Conservation (phyloP, 768 basidiomycete genomes). For the Pholiota conissans region DNA sequence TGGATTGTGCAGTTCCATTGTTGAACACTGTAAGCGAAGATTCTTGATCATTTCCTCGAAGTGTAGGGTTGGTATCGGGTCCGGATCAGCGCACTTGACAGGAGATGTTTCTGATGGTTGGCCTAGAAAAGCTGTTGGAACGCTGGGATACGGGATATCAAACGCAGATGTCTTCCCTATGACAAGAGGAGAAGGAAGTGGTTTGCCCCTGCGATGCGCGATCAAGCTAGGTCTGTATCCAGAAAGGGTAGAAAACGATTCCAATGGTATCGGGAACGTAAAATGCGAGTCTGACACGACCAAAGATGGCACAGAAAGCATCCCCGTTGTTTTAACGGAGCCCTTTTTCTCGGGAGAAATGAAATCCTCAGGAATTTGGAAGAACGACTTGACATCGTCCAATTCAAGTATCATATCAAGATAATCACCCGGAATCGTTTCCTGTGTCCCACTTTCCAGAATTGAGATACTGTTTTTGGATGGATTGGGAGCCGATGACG, state of each 20-base stretch:
- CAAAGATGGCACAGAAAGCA: slow-evolving; percentile 30
- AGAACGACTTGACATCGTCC: slow-evolving; percentile 36
- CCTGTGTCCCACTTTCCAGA: not conserved
- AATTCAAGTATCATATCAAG: not conserved
- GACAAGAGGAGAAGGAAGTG: slow-evolving; percentile 29
- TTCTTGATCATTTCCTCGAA: slow-evolving; percentile 47
- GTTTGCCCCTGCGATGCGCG: slow-evolving; percentile 39
- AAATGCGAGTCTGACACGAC: slow-evolving; percentile 43
- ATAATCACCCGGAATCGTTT: not conserved
- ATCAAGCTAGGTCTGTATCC: slow-evolving; percentile 20
- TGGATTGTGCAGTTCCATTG: slow-evolving; percentile 17
- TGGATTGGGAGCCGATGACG: not conserved
- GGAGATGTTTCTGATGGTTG: slow-evolving; percentile 37
- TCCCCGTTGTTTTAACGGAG: slow-evolving; percentile 14
- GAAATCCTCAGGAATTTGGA: slow-evolving; percentile 24
- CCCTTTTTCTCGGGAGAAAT: slow-evolving; percentile 16
- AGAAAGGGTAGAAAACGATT: slow-evolving; percentile 29
- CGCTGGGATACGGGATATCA: slow-evolving; percentile 35
- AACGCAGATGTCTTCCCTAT: slow-evolving; percentile 15
- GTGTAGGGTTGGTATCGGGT: slow-evolving; percentile 4
- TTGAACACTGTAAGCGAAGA: slow-evolving; percentile 38
- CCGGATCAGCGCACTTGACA: slow-evolving; percentile 8
- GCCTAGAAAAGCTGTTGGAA: slow-evolving; percentile 45
- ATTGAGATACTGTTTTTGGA: not conserved
- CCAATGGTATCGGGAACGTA: slow-evolving; percentile 35